phyloP scores from a whole-genome alignment of 768 basidiomycete genomes.

The Tephrocybe sp. region DNA sequence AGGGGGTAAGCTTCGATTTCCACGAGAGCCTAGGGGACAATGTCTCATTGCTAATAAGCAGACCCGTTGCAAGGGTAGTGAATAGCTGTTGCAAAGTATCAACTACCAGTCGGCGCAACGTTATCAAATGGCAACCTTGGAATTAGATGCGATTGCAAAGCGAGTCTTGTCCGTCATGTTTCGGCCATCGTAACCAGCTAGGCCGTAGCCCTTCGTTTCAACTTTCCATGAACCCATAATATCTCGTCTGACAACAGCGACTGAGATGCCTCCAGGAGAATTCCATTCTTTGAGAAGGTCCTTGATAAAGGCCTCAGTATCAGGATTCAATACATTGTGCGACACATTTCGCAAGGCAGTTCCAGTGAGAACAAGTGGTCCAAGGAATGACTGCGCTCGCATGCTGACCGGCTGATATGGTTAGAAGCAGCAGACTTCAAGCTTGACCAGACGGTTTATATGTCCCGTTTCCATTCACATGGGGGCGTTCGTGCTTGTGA shows the following conservation, averaged over 20 bases:
- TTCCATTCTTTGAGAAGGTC: conserved; percentile 23
- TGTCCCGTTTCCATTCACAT: too few relatives aligned
- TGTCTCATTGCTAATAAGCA: conserved; percentile 25
- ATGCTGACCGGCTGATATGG: background rate
- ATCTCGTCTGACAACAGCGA: conserved; percentile 25
- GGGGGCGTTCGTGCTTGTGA: too few relatives aligned
- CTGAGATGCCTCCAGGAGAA: conserved; percentile 24
- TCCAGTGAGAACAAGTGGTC: background rate
- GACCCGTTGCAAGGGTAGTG: conserved; percentile 23
- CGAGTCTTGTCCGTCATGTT: conserved; percentile 22
- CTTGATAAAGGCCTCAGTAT: conserved; percentile 21
- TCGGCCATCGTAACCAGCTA: conserved; percentile 18
- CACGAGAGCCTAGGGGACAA: conserved; percentile 23
- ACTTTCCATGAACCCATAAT: conserved; percentile 22
- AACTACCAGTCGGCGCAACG: background rate
- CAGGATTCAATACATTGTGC: conserved; percentile 14
- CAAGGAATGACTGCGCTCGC: background rate
- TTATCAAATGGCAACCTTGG: conserved; percentile 17
- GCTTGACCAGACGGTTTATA: too few relatives aligned
- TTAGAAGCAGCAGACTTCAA: background rate
- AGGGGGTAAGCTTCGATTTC: conserved; percentile 21
- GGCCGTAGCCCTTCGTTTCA: conserved; percentile 29
- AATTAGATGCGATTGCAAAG: conserved; percentile 28
- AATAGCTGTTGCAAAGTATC: conserved; percentile 20
- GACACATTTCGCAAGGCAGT: background rate